A percentile compares a stretch with the other conserved stretches of the same genome.
Evolutionary conservation across 176 grass and related monocot species (phyloP).

Genomic region (Tuctoria greenei): DNA sequence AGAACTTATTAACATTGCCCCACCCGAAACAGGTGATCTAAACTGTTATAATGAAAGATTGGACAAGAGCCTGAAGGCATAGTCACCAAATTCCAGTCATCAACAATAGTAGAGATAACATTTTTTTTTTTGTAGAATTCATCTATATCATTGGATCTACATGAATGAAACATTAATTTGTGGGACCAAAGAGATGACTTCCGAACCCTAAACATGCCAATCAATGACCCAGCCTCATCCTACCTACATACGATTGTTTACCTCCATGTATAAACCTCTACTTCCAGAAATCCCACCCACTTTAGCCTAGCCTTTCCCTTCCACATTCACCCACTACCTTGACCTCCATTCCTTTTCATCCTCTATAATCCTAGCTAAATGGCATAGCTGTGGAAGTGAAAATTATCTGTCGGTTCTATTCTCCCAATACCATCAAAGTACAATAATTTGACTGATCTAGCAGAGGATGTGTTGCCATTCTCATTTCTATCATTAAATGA

Average conservation of each 20-base stretch:
- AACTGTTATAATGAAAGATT: background rate
- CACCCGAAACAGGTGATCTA: background rate
- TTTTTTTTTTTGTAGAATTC: background rate
- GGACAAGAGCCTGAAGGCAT: background rate
- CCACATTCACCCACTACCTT: background rate
- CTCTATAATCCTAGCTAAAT: background rate
- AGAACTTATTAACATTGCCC: background rate
- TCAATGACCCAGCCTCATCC: background rate
- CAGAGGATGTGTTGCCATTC: background rate
- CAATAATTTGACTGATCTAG: background rate
- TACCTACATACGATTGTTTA: background rate
- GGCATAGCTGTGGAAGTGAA: background rate
- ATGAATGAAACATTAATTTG: background rate
- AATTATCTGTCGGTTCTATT: background rate
- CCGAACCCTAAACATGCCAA: background rate
- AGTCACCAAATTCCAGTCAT: background rate
- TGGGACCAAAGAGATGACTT: background rate
- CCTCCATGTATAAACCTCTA: background rate
- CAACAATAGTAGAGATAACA: background rate
- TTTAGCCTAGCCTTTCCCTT: background rate
- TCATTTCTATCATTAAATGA: background rate
- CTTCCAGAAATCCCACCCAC: background rate
- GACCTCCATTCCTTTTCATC: background rate
- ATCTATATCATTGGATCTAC: background rate
- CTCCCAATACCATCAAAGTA: background rate